Evolutionary conservation across 176 grass and related monocot genomes (phyloP), one percentile per base, ranked within the genome.

Genomic region (Avena eriantha): DNA sequence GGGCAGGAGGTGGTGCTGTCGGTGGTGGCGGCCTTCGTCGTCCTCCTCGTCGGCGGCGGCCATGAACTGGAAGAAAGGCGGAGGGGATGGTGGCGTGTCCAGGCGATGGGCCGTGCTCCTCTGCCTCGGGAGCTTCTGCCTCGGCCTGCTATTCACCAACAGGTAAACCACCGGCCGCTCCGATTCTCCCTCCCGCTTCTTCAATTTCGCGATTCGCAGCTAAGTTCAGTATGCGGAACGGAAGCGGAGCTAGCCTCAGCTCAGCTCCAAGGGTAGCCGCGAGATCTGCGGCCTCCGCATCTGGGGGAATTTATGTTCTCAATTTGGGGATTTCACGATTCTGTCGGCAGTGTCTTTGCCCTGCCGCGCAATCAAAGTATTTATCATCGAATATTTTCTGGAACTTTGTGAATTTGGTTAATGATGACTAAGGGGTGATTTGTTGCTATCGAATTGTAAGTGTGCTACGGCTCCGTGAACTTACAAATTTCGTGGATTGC

Each of bases 81-180:
- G 78, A 19, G 88, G 57, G 1, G 89, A 86, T 51, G 91, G 83
- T 9, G 91, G 91, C 34, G 85, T 93, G 47, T 90, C 94, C 47
- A 90, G 83, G 69, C 89, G 88, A 56, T 94, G 97, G 92, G 88
- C 92, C 59, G 43, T 98, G 60, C 86, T 98, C 78, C 88, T 98
- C 87, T 98, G 97, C 92, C 87, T 98, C 77, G 94, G 97, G 43
- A 94, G 94, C 93, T 98, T 98, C 87, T 96, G 92, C 91, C 85
- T 95, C 64, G 97, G 97, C 4, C 85, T 98, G 19, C 84, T 98
- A 94, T 98, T 98, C 88, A 98, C 97, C 69, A 96, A 93, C 86
- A 94, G 92, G 97, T 98, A 58, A 61, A 15, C 43, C 86, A 24
- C 39, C 69, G 5, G 74, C 80, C 53, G 53, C 84, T 76, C 68